phyloP scores from a whole-genome alignment of 208 protist genomes.

The Acanthamoeba triangularis region DNA sequence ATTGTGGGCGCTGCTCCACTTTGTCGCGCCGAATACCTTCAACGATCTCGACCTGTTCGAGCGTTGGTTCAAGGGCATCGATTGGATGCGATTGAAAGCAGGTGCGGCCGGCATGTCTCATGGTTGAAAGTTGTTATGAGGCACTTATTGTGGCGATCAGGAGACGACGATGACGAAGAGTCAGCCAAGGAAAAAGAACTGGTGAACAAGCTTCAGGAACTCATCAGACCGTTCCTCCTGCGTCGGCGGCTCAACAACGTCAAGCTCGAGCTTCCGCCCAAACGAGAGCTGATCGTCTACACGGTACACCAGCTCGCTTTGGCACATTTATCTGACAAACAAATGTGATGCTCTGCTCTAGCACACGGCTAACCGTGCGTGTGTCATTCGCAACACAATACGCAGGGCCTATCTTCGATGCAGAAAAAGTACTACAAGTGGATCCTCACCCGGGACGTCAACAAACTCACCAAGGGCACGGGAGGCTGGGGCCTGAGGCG shows the following conservation, averaged over 20 bases:
- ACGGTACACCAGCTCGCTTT: slow-evolving; percentile 76
- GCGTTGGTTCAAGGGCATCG: slow-evolving; percentile 24
- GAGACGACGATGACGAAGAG: slow-evolving; percentile 18
- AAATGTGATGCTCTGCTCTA: too few species aligned
- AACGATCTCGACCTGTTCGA: slow-evolving; percentile 78
- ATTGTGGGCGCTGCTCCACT: slow-evolving; percentile 93
- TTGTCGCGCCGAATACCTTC: slow-evolving; percentile 93
- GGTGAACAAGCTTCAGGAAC: slow-evolving; percentile 92
- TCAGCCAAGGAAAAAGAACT: slow-evolving; percentile 58
- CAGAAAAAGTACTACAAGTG: slow-evolving; percentile 92
- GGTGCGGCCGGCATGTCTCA: too few species aligned
- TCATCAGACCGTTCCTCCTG: slow-evolving; percentile 87
- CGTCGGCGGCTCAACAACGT: slow-evolving; percentile 91
- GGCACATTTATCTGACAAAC: too few species aligned
- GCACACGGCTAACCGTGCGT: background rate
- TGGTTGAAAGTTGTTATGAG: too few species aligned
- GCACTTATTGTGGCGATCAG: background rate
- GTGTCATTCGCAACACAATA: background rate
- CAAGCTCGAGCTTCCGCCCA: slow-evolving; percentile 85
- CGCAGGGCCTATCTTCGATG: slow-evolving; percentile 66
- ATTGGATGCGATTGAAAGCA: slow-evolving; percentile 11
- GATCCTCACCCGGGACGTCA: slow-evolving; percentile 92
- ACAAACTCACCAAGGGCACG: slow-evolving; percentile 82
- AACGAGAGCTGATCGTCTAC: slow-evolving; percentile 88
- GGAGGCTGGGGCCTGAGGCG: background rate